Evolutionary conservation across 495 filamentous ascomycete species (phyloP), one percentile per base, ranked within the genome.

Genomic region (Copromyces sp.): DNA sequence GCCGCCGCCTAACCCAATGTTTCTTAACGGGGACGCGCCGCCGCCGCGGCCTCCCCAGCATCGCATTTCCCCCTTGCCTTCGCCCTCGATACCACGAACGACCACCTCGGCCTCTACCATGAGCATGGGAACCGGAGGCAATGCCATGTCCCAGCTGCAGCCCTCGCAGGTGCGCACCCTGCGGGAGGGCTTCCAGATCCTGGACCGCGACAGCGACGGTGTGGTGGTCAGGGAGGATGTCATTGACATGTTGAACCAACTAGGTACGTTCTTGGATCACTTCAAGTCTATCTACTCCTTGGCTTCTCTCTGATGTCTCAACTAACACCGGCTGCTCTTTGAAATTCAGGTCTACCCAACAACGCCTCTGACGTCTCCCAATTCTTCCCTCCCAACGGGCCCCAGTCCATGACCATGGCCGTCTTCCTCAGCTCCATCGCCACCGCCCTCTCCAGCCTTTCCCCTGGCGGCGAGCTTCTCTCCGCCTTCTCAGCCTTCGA

Each of bases 401-500:
- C 88, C 6, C 88, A 90, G 71, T 91, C 89, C 3, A 89, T 96
- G 76, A 94, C 91, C 68, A 89, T 99, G 47, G 91, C 94, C 1
- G 86, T 89, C 3, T 99, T 95, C 78, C 86, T 99, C 17, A 92
- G 91, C 74, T 90, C 89, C 9, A 84, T 98, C 8, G 90, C 93
- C 0, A 83, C 85, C 9, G 85, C 92, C 1, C 83, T 98, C n/a
- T 87, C 88, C 1, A 86, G 89, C 0, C 83, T 98, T 20, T 93
- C 91, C 0, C 88, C 90, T 3, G 88, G 88, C 14, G 85, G 89
- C 29, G 95, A 99, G 74, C 87, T 99, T 0, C 76, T 91, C 3
- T 93, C 92, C 7, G 95, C 96, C 0, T 93, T 99, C 74, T 91
- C 92, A 11, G 96, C 96, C 0, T 99, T 99, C 75, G 95, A 99